Evolutionary conservation across 306 rosid species (phyloP).

Genomic region (Senna siamea): DNA sequence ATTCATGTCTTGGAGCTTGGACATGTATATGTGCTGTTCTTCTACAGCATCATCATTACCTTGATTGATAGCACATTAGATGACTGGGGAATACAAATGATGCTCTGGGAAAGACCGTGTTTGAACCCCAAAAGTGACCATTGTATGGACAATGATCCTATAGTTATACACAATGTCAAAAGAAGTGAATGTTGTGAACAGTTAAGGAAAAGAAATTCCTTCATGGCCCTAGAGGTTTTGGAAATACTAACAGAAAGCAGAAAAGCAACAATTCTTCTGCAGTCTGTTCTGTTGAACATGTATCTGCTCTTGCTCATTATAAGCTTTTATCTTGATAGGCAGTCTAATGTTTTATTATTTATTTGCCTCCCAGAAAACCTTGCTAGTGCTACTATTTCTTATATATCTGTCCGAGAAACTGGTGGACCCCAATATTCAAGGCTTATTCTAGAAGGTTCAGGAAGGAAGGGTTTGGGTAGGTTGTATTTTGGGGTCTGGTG

Average conservation of each 20-base stretch:
- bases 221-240: constrained; percentile 68
- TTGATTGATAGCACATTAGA: constrained; percentile 60
- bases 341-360: constrained; percentile 22
- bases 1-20: constrained; percentile 60
- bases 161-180: constrained; percentile 27
- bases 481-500: too few relatives aligned
- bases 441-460: too few relatives aligned
- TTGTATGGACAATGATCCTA: constrained; percentile 55
- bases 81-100: constrained; percentile 65
- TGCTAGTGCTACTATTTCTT: not conserved
- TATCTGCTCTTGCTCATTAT: constrained; percentile 39
- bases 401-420: not conserved
- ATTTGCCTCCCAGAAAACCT: constrained; percentile 24
- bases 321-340: constrained; percentile 25
- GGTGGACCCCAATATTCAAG: too few relatives aligned
- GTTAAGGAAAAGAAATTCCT: constrained; percentile 57
- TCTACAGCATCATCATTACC: constrained; percentile 46
- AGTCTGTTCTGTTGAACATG: constrained; percentile 76
- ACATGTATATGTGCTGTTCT: constrained; percentile 65
- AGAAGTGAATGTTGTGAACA: constrained; percentile 49
- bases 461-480: too few relatives aligned
- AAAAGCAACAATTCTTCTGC: constrained; percentile 64
- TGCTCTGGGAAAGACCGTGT: constrained; percentile 44
- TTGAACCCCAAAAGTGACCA: constrained; percentile 37
- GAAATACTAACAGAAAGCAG: constrained; percentile 65